phyloP scores from a whole-genome alignment of 306 rosid genomes.

The Oxytropis ochrocephala region DNA sequence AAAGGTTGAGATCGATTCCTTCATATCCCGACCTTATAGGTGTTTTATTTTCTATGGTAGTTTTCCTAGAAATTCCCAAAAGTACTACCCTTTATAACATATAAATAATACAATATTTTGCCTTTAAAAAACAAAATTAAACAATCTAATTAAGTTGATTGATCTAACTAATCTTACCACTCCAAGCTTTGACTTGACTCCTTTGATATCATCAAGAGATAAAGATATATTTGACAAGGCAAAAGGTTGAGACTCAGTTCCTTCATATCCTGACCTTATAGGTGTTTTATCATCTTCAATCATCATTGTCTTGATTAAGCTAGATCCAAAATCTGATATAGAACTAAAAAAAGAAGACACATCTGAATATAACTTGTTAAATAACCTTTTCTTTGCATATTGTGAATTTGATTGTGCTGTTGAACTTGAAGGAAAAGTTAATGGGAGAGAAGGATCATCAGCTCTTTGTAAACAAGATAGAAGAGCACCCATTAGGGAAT shows the following conservation, averaged over 20 bases:
- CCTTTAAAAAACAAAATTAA: too few relatives aligned
- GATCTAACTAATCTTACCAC: slow-evolving; percentile 38
- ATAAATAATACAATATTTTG: too few relatives aligned
- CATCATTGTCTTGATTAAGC: slow-evolving; percentile 23
- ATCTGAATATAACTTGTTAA: neutral
- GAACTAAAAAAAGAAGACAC: slow-evolving; percentile 4
- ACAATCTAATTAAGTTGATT: neutral
- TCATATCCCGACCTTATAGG: slow-evolving; percentile 43
- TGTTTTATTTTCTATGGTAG: too few relatives aligned
- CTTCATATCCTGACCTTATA: slow-evolving; percentile 41
- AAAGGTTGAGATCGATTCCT: slow-evolving; percentile 30
- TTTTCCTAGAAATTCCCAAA: too few relatives aligned
- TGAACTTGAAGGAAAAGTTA: slow-evolving; percentile 46
- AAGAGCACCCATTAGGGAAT: slow-evolving; percentile 55
- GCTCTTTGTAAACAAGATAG: slow-evolving; percentile 47
- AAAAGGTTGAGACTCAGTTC: slow-evolving; percentile 27
- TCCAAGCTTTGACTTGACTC: slow-evolving; percentile 46
- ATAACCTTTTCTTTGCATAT: neutral
- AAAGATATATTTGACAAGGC: slow-evolving; percentile 26
- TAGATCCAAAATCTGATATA: slow-evolving; percentile 34
- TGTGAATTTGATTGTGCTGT: neutral
- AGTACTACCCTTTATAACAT: too few relatives aligned
- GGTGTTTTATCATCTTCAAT: slow-evolving; percentile 49
- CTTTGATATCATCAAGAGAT: slow-evolving; percentile 42
- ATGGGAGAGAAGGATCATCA: slow-evolving; percentile 50